Evolutionary conservation across 495 filamentous ascomycete species (phyloP), one percentile per base, ranked within the genome.

Genomic region (Penicillium ochrochloron): DNA sequence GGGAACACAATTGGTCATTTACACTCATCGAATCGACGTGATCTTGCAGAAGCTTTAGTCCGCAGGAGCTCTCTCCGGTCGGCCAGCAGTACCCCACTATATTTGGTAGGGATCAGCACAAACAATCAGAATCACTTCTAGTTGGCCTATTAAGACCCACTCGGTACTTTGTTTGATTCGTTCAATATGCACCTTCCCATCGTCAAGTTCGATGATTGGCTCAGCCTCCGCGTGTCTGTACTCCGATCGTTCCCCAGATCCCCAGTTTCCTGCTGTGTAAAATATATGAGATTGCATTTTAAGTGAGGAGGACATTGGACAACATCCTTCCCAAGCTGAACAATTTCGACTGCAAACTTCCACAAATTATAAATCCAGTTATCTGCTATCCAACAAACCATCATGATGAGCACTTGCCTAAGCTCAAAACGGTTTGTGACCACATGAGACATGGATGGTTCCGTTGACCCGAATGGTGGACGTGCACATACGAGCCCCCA

Each of bases 381-480:
- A 14, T 6, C n/a, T 21, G 1, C 42, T 10, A 3, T 42, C 39
- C 39, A 42, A 17, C 6, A 19, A 21, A 19, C 7, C n/a, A 19
- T 19, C 42, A 44, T n/a, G 7, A 44, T 44, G 42, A 44, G 42
- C 42, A 2, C 9, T 10, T 44, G 42, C n/a, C 19, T n/a, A 52
- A 52, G 12, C 48, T 21, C 3, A 31, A 52, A 52, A 25, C 48
- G 29, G 17, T 6, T 27, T 21, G 21, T 11, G 17, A 27, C 35
- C 15, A 17, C 34, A 29, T 7, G 35, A 31, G 21, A 12, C 27
- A 4, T 3, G 17, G 5, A 41, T 25, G 14, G 21, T 41, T 42
- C 55, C 35, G 55, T 21, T 57, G 23, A 34, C 55, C 55, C 55
- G 55, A 57, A 57, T 52, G 23, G 48, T 48, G 48, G 48, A 52